Percentiles rank a stretch among this genome's conserved stretches.
Conservation (phyloP, 441 rosid species). For the Populus hybrid region DNA sequence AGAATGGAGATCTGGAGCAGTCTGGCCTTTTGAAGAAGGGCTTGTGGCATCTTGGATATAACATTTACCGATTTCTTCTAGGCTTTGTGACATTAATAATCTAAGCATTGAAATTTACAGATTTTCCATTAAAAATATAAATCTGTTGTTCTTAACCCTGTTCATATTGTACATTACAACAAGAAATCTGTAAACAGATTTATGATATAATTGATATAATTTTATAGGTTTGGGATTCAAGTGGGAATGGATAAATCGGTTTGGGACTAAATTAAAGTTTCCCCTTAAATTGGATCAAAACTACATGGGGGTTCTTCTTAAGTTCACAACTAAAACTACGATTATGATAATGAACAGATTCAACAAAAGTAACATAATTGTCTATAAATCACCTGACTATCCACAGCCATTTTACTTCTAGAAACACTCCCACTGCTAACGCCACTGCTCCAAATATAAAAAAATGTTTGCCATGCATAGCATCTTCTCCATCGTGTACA, state of each 20-base stretch:
- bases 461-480: background rate
- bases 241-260: too few relatives aligned
- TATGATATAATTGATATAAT: too few relatives aligned
- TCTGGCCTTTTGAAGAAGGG: background rate
- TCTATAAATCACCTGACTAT: background rate
- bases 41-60: background rate
- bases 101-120: too few relatives aligned
- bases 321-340: background rate
- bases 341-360: background rate
- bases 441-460: background rate
- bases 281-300: background rate
- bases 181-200: too few relatives aligned
- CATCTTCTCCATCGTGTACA: slow-evolving; percentile 1
- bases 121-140: too few relatives aligned
- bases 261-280: too few relatives aligned
- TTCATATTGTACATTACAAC: too few relatives aligned
- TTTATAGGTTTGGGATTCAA: too few relatives aligned
- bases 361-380: background rate
- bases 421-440: background rate
- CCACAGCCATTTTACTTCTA: background rate
- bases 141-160: too few relatives aligned
- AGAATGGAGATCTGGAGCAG: too few relatives aligned
- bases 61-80: too few relatives aligned
- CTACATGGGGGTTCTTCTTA: background rate
- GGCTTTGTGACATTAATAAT: too few relatives aligned